These are phyloP conservation scores for Benincasa hispida DNA, from an alignment of 306 rosid species.

Conservation along the genomic window DNA sequence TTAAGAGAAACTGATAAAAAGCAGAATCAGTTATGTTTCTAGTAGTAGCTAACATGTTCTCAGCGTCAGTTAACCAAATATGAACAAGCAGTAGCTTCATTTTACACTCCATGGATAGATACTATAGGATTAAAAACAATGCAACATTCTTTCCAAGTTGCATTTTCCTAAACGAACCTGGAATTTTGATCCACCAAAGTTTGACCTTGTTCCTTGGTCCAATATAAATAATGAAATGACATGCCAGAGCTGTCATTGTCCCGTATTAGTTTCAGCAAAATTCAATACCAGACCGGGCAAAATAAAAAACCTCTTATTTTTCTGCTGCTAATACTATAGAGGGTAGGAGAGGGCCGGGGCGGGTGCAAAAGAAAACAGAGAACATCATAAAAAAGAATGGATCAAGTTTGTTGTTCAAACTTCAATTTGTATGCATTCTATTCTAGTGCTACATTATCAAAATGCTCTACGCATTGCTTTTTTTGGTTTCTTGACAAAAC, in stretches of 20 bases:
- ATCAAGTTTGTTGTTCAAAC: conserved; percentile 6
- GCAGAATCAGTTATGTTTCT: not conserved
- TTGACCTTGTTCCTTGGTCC: not conserved
- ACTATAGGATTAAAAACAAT: not conserved
- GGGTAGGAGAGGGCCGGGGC: not conserved
- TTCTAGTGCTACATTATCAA: conserved; percentile 4
- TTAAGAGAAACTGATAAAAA: not conserved
- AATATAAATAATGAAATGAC: not conserved
- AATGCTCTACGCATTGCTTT: conserved; percentile 24
- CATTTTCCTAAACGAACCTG: not conserved
- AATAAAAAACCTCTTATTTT: not conserved
- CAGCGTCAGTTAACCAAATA: not conserved
- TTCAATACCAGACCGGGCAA: not conserved
- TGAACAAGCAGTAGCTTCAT: not conserved
- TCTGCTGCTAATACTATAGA: not conserved
- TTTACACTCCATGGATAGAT: not conserved
- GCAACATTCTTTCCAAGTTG: not conserved
- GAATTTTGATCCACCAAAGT: not conserved
- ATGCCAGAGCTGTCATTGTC: not conserved
- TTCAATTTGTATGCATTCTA: not conserved
- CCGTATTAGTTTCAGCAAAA: not conserved
- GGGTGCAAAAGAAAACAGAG: not conserved
- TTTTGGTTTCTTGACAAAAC: conserved; percentile 66
- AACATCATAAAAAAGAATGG: not conserved
- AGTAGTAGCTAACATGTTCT: not conserved